Percentiles rank a stretch among this genome's conserved stretches.
phyloP scores from a whole-genome alignment of 768 basidiomycete species.

The Clitopilus hobsonii region DNA sequence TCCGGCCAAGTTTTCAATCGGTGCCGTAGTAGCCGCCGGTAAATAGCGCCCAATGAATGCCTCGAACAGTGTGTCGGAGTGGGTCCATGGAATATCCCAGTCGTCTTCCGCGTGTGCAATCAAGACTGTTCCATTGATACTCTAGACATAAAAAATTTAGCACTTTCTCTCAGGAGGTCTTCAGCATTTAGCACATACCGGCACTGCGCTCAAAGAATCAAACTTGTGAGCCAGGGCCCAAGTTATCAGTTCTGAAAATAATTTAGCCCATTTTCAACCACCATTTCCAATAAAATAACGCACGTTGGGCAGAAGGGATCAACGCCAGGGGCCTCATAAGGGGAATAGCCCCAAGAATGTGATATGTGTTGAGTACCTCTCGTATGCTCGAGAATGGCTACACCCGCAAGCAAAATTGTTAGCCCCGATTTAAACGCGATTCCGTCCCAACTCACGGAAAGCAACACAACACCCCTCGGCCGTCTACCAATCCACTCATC shows the following conservation, averaged over 20 bases:
- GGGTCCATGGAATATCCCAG: constrained; percentile 69
- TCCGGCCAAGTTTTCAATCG: constrained; percentile 21
- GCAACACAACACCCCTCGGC: constrained; percentile 41
- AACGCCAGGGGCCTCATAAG: constrained; percentile 65
- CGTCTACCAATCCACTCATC: constrained; percentile 20
- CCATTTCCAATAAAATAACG: constrained; percentile 18
- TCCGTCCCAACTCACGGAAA: constrained; percentile 28
- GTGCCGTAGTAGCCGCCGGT: constrained; percentile 29
- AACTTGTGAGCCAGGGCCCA: constrained; percentile 44
- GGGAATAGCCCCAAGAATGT: constrained; percentile 62
- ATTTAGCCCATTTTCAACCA: not conserved
- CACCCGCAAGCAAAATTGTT: not conserved
- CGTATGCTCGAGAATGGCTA: constrained; percentile 60
- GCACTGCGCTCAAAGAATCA: constrained; percentile 56
- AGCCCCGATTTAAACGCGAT: not conserved
- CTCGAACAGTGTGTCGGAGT: constrained; percentile 72
- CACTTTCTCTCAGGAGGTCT: not conserved
- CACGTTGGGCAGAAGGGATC: constrained; percentile 63
- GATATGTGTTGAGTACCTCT: constrained; percentile 65
- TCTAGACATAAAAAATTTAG: constrained; percentile 28
- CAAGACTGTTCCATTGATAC: constrained; percentile 62
- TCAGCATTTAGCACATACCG: constrained; percentile 36
- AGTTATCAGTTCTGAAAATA: constrained; percentile 28
- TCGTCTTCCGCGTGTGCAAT: constrained; percentile 80
- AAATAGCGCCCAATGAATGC: constrained; percentile 63